A percentile compares a stretch with the other conserved stretches of the same genome.
Conservation (phyloP, 139 green algal species). For the Chlorella sp. region DNA sequence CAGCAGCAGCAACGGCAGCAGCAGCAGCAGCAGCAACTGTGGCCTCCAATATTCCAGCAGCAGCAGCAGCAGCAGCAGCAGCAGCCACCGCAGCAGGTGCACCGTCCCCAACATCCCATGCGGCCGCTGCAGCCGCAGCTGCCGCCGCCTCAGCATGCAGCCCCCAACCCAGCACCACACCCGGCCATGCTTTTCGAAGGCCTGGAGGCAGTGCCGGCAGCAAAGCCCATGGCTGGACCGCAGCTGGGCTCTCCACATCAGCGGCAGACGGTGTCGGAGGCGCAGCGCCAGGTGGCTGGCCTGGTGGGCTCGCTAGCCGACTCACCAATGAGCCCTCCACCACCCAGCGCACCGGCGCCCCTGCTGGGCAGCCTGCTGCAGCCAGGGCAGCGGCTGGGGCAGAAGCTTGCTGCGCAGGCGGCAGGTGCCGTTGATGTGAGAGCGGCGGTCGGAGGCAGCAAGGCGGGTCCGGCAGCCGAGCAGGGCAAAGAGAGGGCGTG, state of each 20-base stretch:
- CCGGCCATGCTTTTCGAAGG: background rate
- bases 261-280: constrained; percentile 22
- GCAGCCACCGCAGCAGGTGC: background rate
- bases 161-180: background rate
- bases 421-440: too few relatives aligned
- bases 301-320: background rate
- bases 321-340: background rate
- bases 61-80: background rate
- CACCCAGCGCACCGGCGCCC: background rate
- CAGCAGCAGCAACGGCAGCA: background rate
- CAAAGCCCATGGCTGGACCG: background rate
- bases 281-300: background rate
- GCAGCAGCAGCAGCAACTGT: background rate
- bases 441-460: background rate
- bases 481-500: too few relatives aligned
- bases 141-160: background rate
- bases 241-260: background rate
- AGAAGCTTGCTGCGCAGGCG: background rate
- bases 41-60: background rate
- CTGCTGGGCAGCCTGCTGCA: background rate
- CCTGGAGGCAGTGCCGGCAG: background rate
- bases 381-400: background rate
- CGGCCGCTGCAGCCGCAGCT: background rate
- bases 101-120: background rate
- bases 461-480: background rate